phyloP scores from a whole-genome alignment of 73 alveolate genomes.

The Paramecium bursaria region DNA sequence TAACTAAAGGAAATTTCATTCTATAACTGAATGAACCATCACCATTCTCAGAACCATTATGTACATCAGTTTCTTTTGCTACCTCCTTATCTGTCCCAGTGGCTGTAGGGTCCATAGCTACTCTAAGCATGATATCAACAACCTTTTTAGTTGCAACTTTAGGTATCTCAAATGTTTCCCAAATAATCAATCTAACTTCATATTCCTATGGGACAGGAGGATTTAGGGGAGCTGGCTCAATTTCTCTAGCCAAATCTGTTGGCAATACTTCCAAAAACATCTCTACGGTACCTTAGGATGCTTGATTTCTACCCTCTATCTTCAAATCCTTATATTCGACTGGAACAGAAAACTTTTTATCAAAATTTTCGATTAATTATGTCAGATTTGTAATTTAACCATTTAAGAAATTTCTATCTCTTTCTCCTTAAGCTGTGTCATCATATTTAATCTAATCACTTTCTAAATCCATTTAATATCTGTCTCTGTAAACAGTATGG shows the following conservation, averaged over 20 bases:
- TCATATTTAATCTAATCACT: slow-evolving; percentile 60
- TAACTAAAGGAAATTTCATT: slow-evolving; percentile 66
- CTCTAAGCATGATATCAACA: slow-evolving; percentile 89
- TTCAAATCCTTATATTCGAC: slow-evolving; percentile 88
- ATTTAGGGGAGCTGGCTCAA: slow-evolving; percentile 80
- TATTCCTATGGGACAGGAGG: slow-evolving; percentile 87
- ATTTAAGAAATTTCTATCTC: slow-evolving; percentile 43
- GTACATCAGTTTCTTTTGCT: slow-evolving; percentile 93
- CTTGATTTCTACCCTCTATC: slow-evolving; percentile 78
- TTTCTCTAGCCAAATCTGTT: slow-evolving; percentile 78
- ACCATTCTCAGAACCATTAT: slow-evolving; percentile 94
- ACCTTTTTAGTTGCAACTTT: slow-evolving; percentile 85
- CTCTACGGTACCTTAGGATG: slow-evolving; percentile 94
- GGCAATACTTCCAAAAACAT: slow-evolving; percentile 93
- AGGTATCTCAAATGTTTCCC: slow-evolving; percentile 96
- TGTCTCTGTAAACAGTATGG: slow-evolving; percentile 66
- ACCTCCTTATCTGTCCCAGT: slow-evolving; percentile 82
- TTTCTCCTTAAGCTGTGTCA: slow-evolving; percentile 52
- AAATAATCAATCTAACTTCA: slow-evolving; percentile 94
- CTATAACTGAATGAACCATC: slow-evolving; percentile 92
- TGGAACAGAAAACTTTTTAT: slow-evolving; percentile 76
- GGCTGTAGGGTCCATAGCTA: slow-evolving; percentile 91
- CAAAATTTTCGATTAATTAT: slow-evolving; percentile 62
- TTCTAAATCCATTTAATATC: slow-evolving; percentile 54
- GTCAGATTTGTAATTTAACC: slow-evolving; percentile 49